Percentiles rank a stretch among this genome's conserved stretches.
These are phyloP conservation scores for Penicillium mononematosum DNA, from an alignment of 495 filamentous ascomycete species.

Conservation along the genomic window DNA sequence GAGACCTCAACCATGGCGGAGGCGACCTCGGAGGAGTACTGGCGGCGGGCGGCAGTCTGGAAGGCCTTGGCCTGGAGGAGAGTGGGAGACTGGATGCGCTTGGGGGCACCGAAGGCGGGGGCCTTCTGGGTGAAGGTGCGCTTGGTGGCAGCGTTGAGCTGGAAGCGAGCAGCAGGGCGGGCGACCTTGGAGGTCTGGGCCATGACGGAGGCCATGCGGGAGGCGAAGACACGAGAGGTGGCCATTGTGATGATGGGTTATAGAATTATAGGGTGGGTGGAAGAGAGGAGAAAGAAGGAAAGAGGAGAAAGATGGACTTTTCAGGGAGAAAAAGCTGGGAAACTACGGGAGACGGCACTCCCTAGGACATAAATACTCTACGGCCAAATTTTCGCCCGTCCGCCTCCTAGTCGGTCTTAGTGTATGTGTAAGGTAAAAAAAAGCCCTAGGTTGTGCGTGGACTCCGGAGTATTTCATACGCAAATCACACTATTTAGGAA, in stretches of 20 bases:
- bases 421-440: constrained; percentile 32
- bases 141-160: constrained; percentile 61
- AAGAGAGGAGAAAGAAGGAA: constrained; percentile 29
- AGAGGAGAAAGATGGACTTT: constrained; percentile 32
- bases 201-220: constrained; percentile 72
- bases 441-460: constrained; percentile 41
- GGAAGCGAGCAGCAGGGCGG: constrained; percentile 63
- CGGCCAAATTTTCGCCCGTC: constrained; percentile 49
- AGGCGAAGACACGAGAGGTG: constrained; percentile 67
- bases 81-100: constrained; percentile 63
- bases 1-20: constrained; percentile 82
- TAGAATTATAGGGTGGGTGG: constrained; percentile 18
- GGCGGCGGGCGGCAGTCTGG: constrained; percentile 57
- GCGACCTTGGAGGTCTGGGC: constrained; percentile 67
- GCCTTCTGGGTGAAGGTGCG: constrained; percentile 61
- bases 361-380: constrained; percentile 46
- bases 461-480: constrained; percentile 21
- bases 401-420: constrained; percentile 39
- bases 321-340: constrained; percentile 46
- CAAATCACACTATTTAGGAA: constrained; percentile 24
- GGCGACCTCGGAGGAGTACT: constrained; percentile 80
- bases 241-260: constrained; percentile 61
- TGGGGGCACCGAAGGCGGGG: constrained; percentile 55
- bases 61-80: constrained; percentile 63
- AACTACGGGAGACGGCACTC: constrained; percentile 38